Evolutionary conservation across 306 rosid genomes (phyloP).

Genomic region (Abrus pulchellus): DNA sequence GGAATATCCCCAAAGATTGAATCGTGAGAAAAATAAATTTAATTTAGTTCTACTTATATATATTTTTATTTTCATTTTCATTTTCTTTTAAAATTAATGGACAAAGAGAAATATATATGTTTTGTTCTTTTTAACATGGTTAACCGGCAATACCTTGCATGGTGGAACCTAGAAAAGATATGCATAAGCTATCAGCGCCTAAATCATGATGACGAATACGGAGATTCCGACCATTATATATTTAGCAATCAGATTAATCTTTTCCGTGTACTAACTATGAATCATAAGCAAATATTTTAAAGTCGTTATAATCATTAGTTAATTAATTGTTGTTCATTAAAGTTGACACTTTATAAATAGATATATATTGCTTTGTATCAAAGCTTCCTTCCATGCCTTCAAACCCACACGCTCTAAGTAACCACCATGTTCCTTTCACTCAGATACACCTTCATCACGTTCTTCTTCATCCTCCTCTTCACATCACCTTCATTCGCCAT

Average conservation of each 20-base stretch:
- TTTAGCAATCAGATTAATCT: not conserved
- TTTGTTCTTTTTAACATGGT: not conserved
- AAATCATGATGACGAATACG: not conserved
- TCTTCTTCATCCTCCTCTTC: constrained; percentile 52
- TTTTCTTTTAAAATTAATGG: no score
- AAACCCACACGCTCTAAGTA: constrained; percentile 9
- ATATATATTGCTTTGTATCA: constrained; percentile 46
- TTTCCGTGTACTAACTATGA: constrained; percentile 23
- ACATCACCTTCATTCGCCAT: constrained; percentile 23
- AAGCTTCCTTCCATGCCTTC: constrained; percentile 48
- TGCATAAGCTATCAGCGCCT: not conserved
- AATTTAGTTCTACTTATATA: no score
- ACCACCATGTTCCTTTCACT: constrained; percentile 56
- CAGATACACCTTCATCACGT: constrained; percentile 37
- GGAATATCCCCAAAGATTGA: not conserved
- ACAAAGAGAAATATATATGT: no score
- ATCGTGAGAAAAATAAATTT: no score
- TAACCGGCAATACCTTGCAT: not conserved
- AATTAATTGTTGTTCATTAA: constrained; percentile 7
- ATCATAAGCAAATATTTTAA: constrained; percentile 34
- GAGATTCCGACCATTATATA: constrained; percentile 10
- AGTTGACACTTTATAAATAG: constrained; percentile 36
- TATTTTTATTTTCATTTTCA: no score
- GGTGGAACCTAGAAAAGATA: not conserved
- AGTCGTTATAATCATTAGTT: constrained; percentile 31